Conservation (phyloP, 306 rosid genomes). For the Biancaea sappan region DNA sequence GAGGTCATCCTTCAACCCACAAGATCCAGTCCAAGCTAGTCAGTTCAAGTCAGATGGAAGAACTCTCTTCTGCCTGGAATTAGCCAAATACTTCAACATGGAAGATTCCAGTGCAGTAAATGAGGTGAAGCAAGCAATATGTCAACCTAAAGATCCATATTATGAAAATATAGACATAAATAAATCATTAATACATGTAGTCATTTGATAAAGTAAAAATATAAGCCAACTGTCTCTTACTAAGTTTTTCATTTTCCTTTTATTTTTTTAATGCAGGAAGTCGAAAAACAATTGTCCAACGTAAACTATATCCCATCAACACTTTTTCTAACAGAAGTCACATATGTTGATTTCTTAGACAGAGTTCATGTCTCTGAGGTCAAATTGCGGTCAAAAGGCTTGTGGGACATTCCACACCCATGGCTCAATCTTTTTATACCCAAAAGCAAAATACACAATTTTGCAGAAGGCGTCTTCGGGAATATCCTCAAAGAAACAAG, state of each 20-base stretch:
- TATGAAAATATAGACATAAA: not conserved
- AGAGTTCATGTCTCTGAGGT: conserved; percentile 90
- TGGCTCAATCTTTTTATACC: conserved; percentile 96
- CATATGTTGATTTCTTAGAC: conserved; percentile 77
- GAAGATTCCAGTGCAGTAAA: not conserved
- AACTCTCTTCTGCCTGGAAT: conserved; percentile 22
- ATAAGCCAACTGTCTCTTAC: not conserved
- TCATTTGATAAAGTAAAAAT: not conserved
- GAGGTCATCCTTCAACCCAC: conserved; percentile 18
- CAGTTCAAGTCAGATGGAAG: conserved; percentile 14
- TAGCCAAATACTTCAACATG: conserved; percentile 4
- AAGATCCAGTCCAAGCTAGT: conserved; percentile 20
- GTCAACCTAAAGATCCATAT: not conserved
- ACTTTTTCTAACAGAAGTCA: conserved; percentile 73
- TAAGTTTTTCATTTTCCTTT: conserved; percentile 23
- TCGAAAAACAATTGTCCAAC: conserved; percentile 10
- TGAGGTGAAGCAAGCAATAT: conserved; percentile 8
- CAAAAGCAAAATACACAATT: conserved; percentile 58
- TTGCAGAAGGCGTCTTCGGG: conserved; percentile 67
- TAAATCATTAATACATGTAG: conserved; percentile 1
- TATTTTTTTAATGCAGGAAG: conserved; percentile 27
- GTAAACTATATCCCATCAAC: conserved; percentile 62
- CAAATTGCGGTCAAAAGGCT: conserved; percentile 80
- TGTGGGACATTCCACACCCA: conserved; percentile 98
- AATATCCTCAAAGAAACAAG: conserved; percentile 47